A percentile compares a stretch with the other conserved stretches of the same genome.
phyloP scores from a whole-genome alignment of 495 filamentous ascomycete genomes.

The Aspergillus incahuasiensis region DNA sequence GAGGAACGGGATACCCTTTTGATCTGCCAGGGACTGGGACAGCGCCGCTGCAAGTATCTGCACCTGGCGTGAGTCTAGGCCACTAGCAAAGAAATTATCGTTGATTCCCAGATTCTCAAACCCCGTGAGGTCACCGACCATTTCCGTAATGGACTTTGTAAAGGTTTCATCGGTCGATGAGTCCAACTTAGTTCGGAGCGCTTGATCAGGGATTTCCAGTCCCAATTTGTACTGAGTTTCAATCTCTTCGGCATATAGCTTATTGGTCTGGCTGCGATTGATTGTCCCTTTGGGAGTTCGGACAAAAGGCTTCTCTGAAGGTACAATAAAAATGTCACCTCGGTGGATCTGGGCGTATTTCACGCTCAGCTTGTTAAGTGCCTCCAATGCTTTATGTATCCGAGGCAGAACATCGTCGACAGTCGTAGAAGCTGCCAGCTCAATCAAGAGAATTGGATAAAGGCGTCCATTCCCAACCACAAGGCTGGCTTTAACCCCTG shows the following conservation, averaged over 20 bases:
- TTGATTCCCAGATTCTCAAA: not conserved
- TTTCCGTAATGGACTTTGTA: not conserved
- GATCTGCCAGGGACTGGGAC: not conserved
- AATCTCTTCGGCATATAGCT: conserved; percentile 51
- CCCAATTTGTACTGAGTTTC: conserved; percentile 39
- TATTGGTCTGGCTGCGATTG: conserved; percentile 40
- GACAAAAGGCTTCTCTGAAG: conserved; percentile 47
- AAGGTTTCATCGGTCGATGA: not conserved
- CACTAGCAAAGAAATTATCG: conserved; percentile 10
- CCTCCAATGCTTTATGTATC: conserved; percentile 43
- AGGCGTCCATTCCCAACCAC: conserved; percentile 43
- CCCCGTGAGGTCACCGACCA: not conserved
- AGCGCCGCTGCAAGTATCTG: conserved; percentile 8
- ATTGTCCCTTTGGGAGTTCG: conserved; percentile 53
- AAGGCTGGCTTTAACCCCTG: conserved; percentile 42
- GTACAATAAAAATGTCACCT: conserved; percentile 31
- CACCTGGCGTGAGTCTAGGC: conserved; percentile 11
- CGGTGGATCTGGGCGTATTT: conserved; percentile 36
- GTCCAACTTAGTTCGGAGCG: not conserved
- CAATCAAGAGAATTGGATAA: conserved; percentile 47
- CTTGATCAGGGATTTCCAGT: not conserved
- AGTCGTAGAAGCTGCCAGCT: conserved; percentile 23
- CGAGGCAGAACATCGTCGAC: conserved; percentile 21
- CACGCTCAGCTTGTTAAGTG: conserved; percentile 38
- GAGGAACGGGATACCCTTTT: not conserved